Evolutionary conservation across 1,139 yeast species (phyloP).

Genomic region (Geotrichum histeridarum): DNA sequence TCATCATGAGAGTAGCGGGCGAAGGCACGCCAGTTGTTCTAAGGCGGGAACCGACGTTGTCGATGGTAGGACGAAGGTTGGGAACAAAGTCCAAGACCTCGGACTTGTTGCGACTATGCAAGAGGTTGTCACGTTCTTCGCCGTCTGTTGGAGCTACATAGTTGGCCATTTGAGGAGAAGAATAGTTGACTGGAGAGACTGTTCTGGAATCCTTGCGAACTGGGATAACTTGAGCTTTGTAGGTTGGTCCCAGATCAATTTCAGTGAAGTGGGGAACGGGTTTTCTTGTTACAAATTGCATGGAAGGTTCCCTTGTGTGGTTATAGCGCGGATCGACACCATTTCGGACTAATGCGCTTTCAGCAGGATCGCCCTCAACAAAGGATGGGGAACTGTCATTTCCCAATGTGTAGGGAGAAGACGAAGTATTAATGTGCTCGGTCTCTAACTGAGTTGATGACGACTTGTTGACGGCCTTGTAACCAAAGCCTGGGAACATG

Average conservation of each 20-base stretch:
- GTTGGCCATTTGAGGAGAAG: not conserved
- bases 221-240: slow-evolving; percentile 19
- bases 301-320: not conserved
- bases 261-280: slow-evolving; percentile 17
- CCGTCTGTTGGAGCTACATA: not conserved
- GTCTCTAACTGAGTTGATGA: not conserved
- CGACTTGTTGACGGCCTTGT: slow-evolving; percentile 15
- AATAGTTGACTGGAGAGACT: not conserved
- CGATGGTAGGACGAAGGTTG: slow-evolving; percentile 19
- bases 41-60: slow-evolving; percentile 18
- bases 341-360: not conserved
- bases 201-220: not conserved
- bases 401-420: slow-evolving; percentile 8
- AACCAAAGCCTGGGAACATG: slow-evolving; percentile 20
- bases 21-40: slow-evolving; percentile 17
- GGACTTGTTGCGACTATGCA: slow-evolving; percentile 5
- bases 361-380: slow-evolving; percentile 11
- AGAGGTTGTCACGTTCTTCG: not conserved
- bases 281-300: slow-evolving; percentile 6
- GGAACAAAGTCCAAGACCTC: slow-evolving; percentile 20
- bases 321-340: not conserved
- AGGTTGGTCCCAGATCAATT: slow-evolving; percentile 19
- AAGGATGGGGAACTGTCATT: slow-evolving; percentile 14
- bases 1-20: slow-evolving; percentile 19
- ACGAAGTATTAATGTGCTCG: not conserved